A percentile compares a stretch with the other conserved stretches of the same genome.
Evolutionary conservation across 805 yeast genomes (phyloP).

Genomic region (Cyberlindnera bimundalis): DNA sequence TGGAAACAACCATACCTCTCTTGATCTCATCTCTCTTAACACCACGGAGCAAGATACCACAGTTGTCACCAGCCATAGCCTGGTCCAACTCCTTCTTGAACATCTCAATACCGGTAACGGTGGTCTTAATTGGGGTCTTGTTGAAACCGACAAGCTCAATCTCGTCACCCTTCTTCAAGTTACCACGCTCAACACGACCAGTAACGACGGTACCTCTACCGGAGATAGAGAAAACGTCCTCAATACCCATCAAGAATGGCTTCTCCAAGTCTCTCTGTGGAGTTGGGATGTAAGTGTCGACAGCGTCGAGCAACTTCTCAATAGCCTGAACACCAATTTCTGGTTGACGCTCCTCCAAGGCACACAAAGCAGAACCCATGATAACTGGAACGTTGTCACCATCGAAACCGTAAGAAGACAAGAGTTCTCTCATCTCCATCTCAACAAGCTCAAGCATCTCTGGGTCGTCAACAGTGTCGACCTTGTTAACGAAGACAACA

Average conservation of each 20-base stretch:
- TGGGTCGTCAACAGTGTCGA: constrained; percentile 96
- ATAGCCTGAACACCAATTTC: constrained; percentile 91
- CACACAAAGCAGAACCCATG: constrained; percentile 98
- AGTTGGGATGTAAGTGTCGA: constrained; percentile 93
- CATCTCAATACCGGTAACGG: constrained; percentile 98
- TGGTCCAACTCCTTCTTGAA: constrained; percentile 97
- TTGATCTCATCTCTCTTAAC: constrained; percentile 93
- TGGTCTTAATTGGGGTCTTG: constrained; percentile 83
- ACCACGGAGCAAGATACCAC: constrained; percentile 97
- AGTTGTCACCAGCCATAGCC: constrained; percentile 99
- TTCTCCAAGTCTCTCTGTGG: constrained; percentile 95
- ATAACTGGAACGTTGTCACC: constrained; percentile 98
- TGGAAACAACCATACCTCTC: constrained; percentile 97
- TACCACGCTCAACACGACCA: constrained; percentile 99
- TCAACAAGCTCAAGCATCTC: constrained; percentile 99
- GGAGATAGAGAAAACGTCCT: constrained; percentile 95
- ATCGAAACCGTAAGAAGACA: constrained; percentile 88
- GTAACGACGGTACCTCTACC: constrained; percentile 99
- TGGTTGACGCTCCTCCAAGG: constrained; percentile 81
- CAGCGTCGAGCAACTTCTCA: constrained; percentile 79
- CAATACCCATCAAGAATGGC: constrained; percentile 96
- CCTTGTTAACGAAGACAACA: constrained; percentile 97
- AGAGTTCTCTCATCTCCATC: constrained; percentile 99
- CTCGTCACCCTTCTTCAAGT: constrained; percentile 97
- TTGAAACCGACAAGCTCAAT: constrained; percentile 93